Evolutionary conservation across 331 rosid species (phyloP), one percentile per base, ranked within the genome.

Genomic region (Stylosanthes scabra): DNA sequence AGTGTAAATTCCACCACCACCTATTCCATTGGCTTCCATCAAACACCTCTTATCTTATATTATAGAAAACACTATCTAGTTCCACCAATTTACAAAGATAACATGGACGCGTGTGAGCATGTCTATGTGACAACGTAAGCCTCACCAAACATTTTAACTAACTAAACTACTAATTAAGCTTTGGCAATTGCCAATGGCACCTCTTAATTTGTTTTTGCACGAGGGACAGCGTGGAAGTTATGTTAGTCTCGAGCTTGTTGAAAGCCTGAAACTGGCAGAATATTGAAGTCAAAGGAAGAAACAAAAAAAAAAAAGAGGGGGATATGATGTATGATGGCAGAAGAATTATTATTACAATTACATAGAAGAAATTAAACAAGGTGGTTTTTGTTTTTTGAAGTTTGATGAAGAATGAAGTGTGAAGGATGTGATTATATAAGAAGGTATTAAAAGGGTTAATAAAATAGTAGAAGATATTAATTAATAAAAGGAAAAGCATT

Each of bases 11-110:
- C 92, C 88, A 74, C 88, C 55, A 52, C 89, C 55, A 52, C 89
- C 88, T 56, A 88, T 57, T 31, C 85, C 93, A 90, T 73, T 87
- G 9, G 84, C 63, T 69, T 95, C 97, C 99, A 92, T 93, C 63
- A 69, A 69, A 66, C 69, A 10, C 65, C 63, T 56, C 9, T 46
- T 2, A 73, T 31, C n/a, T n/a, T n/a, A 5, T 31, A 31, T 31
- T 31, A 31, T 31, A 31, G 3, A 31, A 3, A 31, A 5, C 5
- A 31, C 37, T 31, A 31, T 31, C 5, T 20, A 20, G 5, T 31
- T 31, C 37, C 37, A 31, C 37, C 37, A 20, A 20, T 20, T 20
- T 20, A 20, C 47, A 63, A 74, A 20, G 40, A 45, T 51, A 6
- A 62, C 9, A 37, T 31, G 37, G 37, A 31, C 37, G 37, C 3